Evolutionary conservation across 495 filamentous ascomycete genomes (phyloP), one percentile per base, ranked within the genome.

Genomic region (Podospora sp.): DNA sequence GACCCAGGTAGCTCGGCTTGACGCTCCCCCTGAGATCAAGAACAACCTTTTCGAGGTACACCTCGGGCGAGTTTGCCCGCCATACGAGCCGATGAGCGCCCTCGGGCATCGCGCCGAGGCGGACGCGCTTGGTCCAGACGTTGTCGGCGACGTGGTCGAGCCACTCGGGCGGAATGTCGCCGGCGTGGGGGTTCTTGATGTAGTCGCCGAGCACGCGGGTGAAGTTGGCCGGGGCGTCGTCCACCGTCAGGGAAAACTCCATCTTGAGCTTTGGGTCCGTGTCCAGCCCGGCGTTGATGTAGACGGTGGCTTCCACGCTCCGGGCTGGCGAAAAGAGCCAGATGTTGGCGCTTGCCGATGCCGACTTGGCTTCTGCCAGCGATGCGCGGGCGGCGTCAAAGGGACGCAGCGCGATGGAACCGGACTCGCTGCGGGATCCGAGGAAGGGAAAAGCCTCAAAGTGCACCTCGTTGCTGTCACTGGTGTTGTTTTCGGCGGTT

Each of bases 41-140:
- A 46, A 88, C 80, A 55, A 88, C 76, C 72, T 87, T 89, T 76
- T 89, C 82, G 16, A 90, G 70, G n/a, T 87, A 80, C 2, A 89
- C 76, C 60, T 83, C 84, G 1, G 85, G 79, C 68, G 86, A 82
- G 52, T 86, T 75, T 1, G 79, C 72, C 79, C 84, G 84, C 51
- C 88, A 69, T 62, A 81, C 83, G 55, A 89, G 62, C 16, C 76
- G 82, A 69, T 86, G 82, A 58, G 68, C 73, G 11, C 84, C 85
- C 20, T 65, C 65, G 0, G 55, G 61, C 9, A 69, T 66, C 25
- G 74, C 63, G 14, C 76, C 76, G 65, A 84, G 79, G 14, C 53
- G 78, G 1, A 84, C 84, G 40, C 76, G 83, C 49, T 77, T 83
- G 0, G 76, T 76, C 87, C 86, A 89, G 9, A 87, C 85, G 18